Conservation (phyloP, 805 yeast species). For the Starmera dryadoides region DNA sequence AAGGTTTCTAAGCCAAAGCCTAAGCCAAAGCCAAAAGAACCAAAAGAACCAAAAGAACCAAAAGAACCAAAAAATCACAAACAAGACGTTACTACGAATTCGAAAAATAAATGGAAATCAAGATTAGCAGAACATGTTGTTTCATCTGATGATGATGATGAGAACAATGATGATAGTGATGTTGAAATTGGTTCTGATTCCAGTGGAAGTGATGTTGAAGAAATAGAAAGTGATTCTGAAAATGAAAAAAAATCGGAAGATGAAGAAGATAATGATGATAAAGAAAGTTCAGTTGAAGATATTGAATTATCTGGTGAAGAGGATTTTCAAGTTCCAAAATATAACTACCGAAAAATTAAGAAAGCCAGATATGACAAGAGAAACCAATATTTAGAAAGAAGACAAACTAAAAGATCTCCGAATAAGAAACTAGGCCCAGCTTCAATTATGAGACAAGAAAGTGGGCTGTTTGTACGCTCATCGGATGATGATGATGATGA, state of each 20-base stretch:
- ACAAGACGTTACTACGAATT: neutral
- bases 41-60: neutral
- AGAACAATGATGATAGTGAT: neutral
- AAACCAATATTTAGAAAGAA: constrained; percentile 5
- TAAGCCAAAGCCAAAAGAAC: neutral
- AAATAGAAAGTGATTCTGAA: too few relatives aligned
- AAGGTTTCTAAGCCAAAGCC: too few relatives aligned
- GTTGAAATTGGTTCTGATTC: constrained; percentile 7
- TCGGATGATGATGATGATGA: constrained; percentile 8
- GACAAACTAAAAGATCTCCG: neutral
- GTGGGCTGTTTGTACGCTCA: neutral
- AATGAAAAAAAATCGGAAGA: too few relatives aligned
- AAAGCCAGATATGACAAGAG: neutral
- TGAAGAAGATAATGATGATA: neutral
- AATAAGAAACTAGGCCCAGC: neutral
- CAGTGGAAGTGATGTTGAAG: constrained; percentile 1
- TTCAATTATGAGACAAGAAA: neutral
- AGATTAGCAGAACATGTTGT: neutral
- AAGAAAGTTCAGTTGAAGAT: neutral
- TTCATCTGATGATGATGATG: neutral
- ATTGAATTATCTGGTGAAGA: neutral
- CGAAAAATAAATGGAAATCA: neutral
- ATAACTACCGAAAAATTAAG: constrained; percentile 11
- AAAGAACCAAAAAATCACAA: neutral
- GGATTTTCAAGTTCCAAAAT: constrained; percentile 1